Percentiles rank a stretch among this genome's conserved stretches.
phyloP scores from a whole-genome alignment of 768 basidiomycete genomes.

The Pleurotus eryngii region DNA sequence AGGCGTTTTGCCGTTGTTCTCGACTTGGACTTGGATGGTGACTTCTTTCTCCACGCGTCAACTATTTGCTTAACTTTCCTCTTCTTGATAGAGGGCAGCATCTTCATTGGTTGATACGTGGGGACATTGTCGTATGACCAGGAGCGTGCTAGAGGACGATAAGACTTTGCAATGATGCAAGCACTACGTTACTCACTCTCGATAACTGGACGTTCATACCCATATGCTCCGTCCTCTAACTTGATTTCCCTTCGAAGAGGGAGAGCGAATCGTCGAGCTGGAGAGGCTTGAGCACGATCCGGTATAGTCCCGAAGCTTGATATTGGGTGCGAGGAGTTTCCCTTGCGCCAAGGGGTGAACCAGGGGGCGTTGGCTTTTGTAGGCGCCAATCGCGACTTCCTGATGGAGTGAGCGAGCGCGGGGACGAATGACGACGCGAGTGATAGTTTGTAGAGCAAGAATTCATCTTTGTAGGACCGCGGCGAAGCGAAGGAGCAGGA shows the following conservation, averaged over 20 bases:
- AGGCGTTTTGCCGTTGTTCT: constrained; percentile 57
- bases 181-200: constrained; percentile 43
- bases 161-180: neutral
- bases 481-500: constrained; percentile 6
- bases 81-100: too few species aligned
- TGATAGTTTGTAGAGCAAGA: constrained; percentile 57
- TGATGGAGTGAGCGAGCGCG: constrained; percentile 7
- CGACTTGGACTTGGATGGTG: constrained; percentile 52
- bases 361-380: constrained; percentile 50
- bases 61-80: constrained; percentile 29
- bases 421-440: constrained; percentile 47
- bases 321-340: constrained; percentile 51
- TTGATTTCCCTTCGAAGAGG: constrained; percentile 22
- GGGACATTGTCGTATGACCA: too few species aligned
- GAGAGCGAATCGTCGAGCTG: constrained; percentile 25
- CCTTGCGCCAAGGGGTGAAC: constrained; percentile 62
- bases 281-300: constrained; percentile 35
- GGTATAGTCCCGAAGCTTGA: constrained; percentile 36
- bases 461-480: constrained; percentile 31
- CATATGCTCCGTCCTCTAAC: constrained; percentile 17
- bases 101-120: too few species aligned
- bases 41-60: constrained; percentile 46
- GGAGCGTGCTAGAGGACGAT: too few species aligned
- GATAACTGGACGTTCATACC: constrained; percentile 36
- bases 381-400: constrained; percentile 12